A percentile compares a stretch with the other conserved stretches of the same genome.
phyloP scores from a whole-genome alignment of 106 monocot genomes.

The Vanilla planifolia region DNA sequence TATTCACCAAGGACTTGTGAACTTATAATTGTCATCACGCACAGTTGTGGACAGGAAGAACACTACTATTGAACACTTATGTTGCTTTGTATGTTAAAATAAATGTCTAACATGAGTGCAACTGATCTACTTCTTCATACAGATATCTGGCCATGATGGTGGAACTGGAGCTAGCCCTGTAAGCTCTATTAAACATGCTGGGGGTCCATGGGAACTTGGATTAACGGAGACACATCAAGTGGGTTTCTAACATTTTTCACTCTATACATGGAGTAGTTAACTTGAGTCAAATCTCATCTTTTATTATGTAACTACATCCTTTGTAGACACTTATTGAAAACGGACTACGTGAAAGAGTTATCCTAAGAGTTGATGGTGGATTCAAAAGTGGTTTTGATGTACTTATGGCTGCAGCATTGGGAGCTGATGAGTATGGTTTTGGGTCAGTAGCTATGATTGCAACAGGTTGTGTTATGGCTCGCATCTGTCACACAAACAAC shows the following conservation, averaged over 20 bases:
- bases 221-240: conserved; percentile 95
- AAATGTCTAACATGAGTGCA: too few species aligned
- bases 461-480: conserved; percentile 98
- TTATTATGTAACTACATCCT: background rate
- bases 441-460: conserved; percentile 99
- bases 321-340: conserved; percentile 86
- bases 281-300: conserved; percentile 1
- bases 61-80: too few species aligned
- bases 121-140: too few species aligned
- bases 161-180: conserved; percentile 99
- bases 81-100: too few species aligned
- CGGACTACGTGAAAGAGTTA: conserved; percentile 92
- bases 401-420: conserved; percentile 94
- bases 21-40: too few species aligned
- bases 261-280: background rate
- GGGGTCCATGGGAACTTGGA: conserved; percentile 99
- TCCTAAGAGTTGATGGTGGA: conserved; percentile 96
- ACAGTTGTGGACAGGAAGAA: too few species aligned
- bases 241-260: background rate
- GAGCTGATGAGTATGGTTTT: conserved; percentile 99
- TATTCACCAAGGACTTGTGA: too few species aligned
- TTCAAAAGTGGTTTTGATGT: conserved; percentile 98
- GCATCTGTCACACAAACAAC: conserved; percentile 98
- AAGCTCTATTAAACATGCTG: conserved; percentile 99
- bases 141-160: conserved; percentile 99